Evolutionary conservation across 129 eudicot species (phyloP).

Genomic region (Ambrosia artemisiifolia): DNA sequence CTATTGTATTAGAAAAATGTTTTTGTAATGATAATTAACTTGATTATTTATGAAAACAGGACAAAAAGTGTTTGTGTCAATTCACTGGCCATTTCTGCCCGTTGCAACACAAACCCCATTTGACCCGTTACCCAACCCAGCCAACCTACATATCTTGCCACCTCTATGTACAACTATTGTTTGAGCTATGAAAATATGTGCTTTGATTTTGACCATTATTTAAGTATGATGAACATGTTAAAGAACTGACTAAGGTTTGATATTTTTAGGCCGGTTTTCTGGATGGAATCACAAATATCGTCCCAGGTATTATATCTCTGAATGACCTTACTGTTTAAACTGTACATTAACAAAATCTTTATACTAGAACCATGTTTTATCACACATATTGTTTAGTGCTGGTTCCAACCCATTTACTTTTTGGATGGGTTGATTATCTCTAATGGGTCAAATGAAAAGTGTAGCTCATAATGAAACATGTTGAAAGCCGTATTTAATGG

Average conservation of each 20-base stretch:
- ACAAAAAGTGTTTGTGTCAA: not conserved
- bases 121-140: not conserved
- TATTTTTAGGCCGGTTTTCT: conserved; percentile 83
- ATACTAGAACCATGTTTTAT: conserved; percentile 3
- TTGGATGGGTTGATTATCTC: not conserved
- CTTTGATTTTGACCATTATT: not conserved
- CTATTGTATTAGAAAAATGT: not conserved
- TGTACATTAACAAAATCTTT: not conserved
- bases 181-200: not conserved
- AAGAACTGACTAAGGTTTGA: conserved; percentile 5
- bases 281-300: conserved; percentile 87
- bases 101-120: not conserved
- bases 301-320: conserved; percentile 69
- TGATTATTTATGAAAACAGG: not conserved
- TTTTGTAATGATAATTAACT: not conserved
- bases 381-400: not conserved
- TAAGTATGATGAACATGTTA: conserved; percentile 1
- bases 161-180: not conserved
- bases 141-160: not conserved
- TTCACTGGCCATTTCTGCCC: not conserved
- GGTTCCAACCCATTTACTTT: not conserved
- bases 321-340: not conserved
- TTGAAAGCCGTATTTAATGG: not conserved
- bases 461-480: not conserved
- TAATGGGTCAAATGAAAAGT: not conserved